Evolutionary conservation across 2,329 filamentous ascomycete species (phyloP), one percentile per base, ranked within the genome.

Genomic region (Neopestalotiopsis clavispora): DNA sequence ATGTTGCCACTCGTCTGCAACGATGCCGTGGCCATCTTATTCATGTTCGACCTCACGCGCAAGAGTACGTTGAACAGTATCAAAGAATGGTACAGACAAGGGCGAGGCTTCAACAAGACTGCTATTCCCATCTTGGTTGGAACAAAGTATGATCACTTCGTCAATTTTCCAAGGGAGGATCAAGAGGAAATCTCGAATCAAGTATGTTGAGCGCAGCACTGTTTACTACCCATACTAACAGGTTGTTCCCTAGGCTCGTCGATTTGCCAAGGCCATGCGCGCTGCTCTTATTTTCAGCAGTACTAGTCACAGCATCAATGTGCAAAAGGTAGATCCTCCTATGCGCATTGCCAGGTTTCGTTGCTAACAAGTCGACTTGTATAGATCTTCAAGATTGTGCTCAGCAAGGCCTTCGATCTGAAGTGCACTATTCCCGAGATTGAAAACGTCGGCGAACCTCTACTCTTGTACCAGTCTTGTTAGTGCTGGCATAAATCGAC

Each of bases 1-100:
- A 99, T 99, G 96, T 86, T 99, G 71, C 96, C 96, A 28, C 88
- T 99, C n/a, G 96, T 99, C 70, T 99, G 96, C 86, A 99, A 99
- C 80, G 96, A 99, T 77, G 96, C 96, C 9, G 96, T 99, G 40
- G 96, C 96, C 65, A 98, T 99, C 73, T 87, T 99, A 57, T 99
- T 99, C 89, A 99, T 99, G 96, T 99, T 99, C 80, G 96, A 99
- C 80, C 85, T 99, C 74, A 99, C 96, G 38, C 89, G 96, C 74
- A 99, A 99, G 87, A 98, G 95, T 83, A 99, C 96, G 0, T 86
- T 99, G 74, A 99, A 99, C 84, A 97, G 94, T 77, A 98, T 99
- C 86, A 99, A 99, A 85, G 96, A 99, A 80, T 99, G 96, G 96
- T 99, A 99, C 80, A 90, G 96, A 67, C 96, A 99, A 82, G 96